phyloP scores from a whole-genome alignment of 768 basidiomycete species.

The Jaapia argillacea region DNA sequence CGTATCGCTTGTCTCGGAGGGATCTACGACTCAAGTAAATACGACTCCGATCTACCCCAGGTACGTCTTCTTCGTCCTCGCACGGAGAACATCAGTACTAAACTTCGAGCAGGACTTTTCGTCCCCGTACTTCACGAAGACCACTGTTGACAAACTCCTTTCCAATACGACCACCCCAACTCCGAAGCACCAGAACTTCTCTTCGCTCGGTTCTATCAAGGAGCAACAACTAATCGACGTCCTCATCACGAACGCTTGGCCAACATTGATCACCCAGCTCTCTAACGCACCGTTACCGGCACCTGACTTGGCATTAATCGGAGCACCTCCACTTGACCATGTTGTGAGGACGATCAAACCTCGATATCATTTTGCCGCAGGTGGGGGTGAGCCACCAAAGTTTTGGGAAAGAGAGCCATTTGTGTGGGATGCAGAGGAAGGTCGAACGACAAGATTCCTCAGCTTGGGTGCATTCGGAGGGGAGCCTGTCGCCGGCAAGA shows the following conservation, averaged over 20 bases:
- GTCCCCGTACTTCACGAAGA: conserved; percentile 64
- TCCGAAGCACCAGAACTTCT: conserved; percentile 37
- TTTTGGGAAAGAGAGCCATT: conserved; percentile 98
- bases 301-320: conserved; percentile 31
- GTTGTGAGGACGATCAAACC: conserved; percentile 60
- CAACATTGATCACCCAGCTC: conserved; percentile 49
- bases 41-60: conserved; percentile 48
- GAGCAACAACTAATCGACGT: conserved; percentile 66
- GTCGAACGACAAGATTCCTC: conserved; percentile 69
- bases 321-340: conserved; percentile 54
- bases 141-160: conserved; percentile 62
- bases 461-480: conserved; percentile 85
- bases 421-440: conserved; percentile 65
- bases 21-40: conserved; percentile 53
- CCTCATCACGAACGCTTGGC: conserved; percentile 75
- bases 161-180: conserved; percentile 51
- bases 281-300: conserved; percentile 39
- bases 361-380: conserved; percentile 77
- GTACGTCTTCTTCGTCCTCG: conserved; percentile 27
- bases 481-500: conserved; percentile 48
- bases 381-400: conserved; percentile 49
- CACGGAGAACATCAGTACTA: conserved; percentile 1
- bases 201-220: conserved; percentile 60
- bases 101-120: conserved; percentile 48
- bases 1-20: conserved; percentile 85